Base-by-base conservation (phyloP, 305 asterid species). In the Fraxinus xanthoxyloides region DNA sequence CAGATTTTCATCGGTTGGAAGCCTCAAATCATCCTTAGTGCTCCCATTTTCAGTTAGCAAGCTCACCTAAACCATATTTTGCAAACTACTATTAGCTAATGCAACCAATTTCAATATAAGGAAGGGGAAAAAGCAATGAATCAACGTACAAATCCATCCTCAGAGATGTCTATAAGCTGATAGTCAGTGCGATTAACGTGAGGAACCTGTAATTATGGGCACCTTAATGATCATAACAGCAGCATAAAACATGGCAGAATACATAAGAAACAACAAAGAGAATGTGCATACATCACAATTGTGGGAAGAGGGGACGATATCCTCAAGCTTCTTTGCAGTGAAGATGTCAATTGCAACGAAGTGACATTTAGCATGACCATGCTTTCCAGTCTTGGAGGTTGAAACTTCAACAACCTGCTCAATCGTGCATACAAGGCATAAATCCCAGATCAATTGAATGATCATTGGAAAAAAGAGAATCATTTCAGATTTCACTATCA, bases 321-420 rank as follows among this genome's bases (percentile, higher is more conserved):
- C 84, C 67, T 85, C 88, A 28, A 79, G 85, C 67, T 85, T 85
- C 75, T 85, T 85, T 4, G 76, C 82, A 34, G 59, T 83, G 81
- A 86, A 86, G 86, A 86, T 86, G 75, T 83, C 88, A 74, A 86
- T 86, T 1, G 54, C 88, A 36, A 86, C 85, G 72, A 86, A 86
- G 48, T 86, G 88, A 26, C 88, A 86, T 72, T 86, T 85, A 31
- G 85, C 85, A 54, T 85, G 88, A 59, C 87, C 88, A 3, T 85
- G 88, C 85, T 85, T 85, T 38, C 88, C 88, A 43, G 86, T 85
- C 77, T 85, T 83, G 38, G 86, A 85, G 46, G 88, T 85, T 2
- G 88, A 85, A 65, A 85, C 88, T 72, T 85, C 88, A 32, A 83
- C 88, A 65, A 85, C 88, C 88, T 85, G 61, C n/a, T 46, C 13